Evolutionary conservation across 1,139 yeast species (phyloP).

Genomic region (Saccharomycopsis hybrid): DNA sequence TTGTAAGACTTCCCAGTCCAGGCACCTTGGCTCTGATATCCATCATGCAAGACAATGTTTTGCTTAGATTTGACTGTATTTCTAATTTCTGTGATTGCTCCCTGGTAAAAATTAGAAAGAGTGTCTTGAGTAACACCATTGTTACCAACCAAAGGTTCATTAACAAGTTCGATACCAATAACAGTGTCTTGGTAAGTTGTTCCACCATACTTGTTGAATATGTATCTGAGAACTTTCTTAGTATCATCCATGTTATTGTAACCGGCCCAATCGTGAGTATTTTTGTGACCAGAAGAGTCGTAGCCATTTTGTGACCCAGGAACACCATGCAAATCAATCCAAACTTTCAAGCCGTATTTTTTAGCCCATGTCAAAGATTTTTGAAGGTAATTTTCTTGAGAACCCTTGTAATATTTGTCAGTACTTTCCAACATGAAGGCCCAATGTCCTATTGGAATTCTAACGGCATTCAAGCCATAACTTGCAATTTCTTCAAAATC

Average conservation of each 20-base stretch:
- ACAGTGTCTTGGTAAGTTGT: conserved; percentile 61
- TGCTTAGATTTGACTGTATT: conserved; percentile 27
- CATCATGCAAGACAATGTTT: conserved; percentile 34
- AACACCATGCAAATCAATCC: conserved; percentile 93
- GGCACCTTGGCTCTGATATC: conserved; percentile 56
- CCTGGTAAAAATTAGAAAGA: conserved; percentile 48
- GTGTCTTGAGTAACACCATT: conserved; percentile 39
- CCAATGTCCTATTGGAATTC: conserved; percentile 96
- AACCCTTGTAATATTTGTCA: conserved; percentile 89
- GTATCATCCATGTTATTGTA: conserved; percentile 36
- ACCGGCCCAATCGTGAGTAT: conserved; percentile 49
- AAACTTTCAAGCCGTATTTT: conserved; percentile 57
- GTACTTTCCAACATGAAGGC: conserved; percentile 58
- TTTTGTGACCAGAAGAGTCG: conserved; percentile 88
- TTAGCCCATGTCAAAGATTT: conserved; percentile 73
- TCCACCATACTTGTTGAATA: conserved; percentile 59
- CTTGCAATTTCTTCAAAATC: conserved; percentile 58
- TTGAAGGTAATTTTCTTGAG: conserved; percentile 67
- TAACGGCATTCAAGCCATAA: conserved; percentile 74
- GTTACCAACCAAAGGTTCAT: conserved; percentile 80
- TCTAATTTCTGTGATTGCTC: conserved; percentile 32
- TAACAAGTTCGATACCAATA: conserved; percentile 75
- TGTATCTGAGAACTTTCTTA: conserved; percentile 27
- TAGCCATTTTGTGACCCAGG: conserved; percentile 97
- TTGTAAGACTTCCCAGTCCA: conserved; percentile 40